Conservation (phyloP, 257 asterid species). For the Nyctanthes arbortristis region DNA sequence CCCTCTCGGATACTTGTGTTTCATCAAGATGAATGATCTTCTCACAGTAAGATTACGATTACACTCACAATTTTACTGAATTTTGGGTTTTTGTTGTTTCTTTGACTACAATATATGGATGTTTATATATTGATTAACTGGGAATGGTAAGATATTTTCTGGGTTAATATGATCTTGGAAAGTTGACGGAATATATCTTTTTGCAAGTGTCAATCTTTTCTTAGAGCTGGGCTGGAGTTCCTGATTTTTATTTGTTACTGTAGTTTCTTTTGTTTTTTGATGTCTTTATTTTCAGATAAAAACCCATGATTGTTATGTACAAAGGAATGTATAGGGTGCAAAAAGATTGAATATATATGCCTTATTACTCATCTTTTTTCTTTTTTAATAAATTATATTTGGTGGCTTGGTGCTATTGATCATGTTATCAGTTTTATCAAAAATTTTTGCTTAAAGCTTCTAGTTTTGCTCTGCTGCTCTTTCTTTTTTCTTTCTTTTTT, state of each 20-base stretch:
- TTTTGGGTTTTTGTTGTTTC: background rate
- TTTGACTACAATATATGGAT: background rate
- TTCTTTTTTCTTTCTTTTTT: background rate
- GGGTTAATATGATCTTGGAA: background rate
- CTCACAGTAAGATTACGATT: constrained; percentile 50
- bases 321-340: background rate
- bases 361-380: too few species aligned
- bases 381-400: too few species aligned
- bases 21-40: constrained; percentile 58
- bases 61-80: background rate
- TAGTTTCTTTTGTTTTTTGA: too few species aligned
- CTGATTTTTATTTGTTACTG: background rate
- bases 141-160: background rate
- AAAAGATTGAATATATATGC: background rate
- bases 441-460: too few species aligned
- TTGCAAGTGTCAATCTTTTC: background rate
- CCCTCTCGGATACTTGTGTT: constrained; percentile 10
- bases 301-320: background rate
- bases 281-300: background rate
- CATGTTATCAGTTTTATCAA: background rate
- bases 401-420: background rate
- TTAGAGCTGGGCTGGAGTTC: background rate
- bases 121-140: too few species aligned
- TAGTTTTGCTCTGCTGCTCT: background rate
- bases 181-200: background rate